Evolutionary conservation across 2,329 filamentous ascomycete species (phyloP).

Genomic region (Diaporthe aspalathi): DNA sequence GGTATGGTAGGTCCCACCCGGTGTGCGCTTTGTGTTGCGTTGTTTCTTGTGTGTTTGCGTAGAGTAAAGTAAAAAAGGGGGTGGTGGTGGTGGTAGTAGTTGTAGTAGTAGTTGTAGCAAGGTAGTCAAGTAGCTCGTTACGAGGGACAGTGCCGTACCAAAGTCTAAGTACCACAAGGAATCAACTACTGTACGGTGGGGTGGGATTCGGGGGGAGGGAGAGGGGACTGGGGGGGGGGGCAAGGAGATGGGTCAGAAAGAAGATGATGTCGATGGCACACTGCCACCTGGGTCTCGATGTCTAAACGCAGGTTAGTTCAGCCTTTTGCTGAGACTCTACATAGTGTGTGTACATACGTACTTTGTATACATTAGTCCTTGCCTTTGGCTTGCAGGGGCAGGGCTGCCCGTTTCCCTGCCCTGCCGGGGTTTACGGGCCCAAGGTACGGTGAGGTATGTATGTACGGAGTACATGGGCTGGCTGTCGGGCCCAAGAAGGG

Average conservation of each 20-base stretch:
- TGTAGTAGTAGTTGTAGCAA: not conserved
- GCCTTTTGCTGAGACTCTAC: no score
- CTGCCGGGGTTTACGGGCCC: constrained; percentile 16
- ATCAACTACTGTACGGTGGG: constrained; percentile 27
- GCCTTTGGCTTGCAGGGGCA: constrained; percentile 8
- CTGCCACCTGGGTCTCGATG: constrained; percentile 8
- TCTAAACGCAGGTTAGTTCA: no score
- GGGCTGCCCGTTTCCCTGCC: constrained; percentile 17
- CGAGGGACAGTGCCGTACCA: constrained; percentile 23
- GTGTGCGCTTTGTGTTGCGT: constrained; percentile 10
- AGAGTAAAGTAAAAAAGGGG: not conserved
- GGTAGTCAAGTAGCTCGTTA: not conserved
- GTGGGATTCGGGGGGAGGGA: constrained; percentile 7
- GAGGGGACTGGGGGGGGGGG: no score
- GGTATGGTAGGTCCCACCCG: not conserved
- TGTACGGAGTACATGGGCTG: constrained; percentile 14
- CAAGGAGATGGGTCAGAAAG: not conserved
- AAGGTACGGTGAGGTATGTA: constrained; percentile 14
- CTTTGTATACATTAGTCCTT: no score
- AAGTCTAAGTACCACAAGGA: constrained; percentile 20
- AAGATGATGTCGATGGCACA: constrained; percentile 33
- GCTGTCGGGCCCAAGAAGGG: constrained; percentile 2
- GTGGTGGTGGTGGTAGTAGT: constrained; percentile 15
- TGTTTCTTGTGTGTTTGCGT: constrained; percentile 17
- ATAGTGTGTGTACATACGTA: no score